These are phyloP conservation scores for Cordyceps farinosa DNA, from an alignment of 2,329 filamentous ascomycete species.

Conservation along the genomic window DNA sequence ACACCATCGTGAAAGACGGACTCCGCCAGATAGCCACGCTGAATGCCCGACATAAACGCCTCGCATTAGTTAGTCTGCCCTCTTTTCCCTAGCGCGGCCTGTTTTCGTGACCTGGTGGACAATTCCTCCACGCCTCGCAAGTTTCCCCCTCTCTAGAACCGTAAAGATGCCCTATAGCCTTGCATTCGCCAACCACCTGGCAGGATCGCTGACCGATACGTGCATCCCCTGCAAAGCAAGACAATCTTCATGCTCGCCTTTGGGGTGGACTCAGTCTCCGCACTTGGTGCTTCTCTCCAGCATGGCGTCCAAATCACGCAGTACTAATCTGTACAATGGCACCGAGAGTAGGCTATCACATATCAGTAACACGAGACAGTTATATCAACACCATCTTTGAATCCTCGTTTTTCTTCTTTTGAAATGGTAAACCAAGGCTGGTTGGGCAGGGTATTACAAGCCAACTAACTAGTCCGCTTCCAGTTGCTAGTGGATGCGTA, in stretches of 20 bases:
- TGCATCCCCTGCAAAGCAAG: not conserved
- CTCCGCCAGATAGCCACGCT: constrained; percentile 14
- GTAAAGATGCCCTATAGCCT: constrained; percentile 1
- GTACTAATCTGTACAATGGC: not conserved
- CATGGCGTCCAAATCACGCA: constrained; percentile 4
- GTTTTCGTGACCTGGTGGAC: constrained; percentile 11
- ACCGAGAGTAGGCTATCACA: not conserved
- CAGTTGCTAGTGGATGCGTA: constrained; percentile 1
- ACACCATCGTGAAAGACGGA: not conserved
- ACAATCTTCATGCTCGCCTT: not conserved
- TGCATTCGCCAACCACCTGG: not conserved
- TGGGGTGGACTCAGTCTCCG: not conserved
- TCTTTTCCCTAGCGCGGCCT: constrained; percentile 14
- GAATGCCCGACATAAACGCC: constrained; percentile 18
- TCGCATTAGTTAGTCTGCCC: constrained; percentile 12
- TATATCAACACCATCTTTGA: not conserved
- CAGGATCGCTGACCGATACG: not conserved
- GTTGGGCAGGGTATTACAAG: not conserved
- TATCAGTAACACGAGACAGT: not conserved
- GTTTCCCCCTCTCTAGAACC: not conserved
- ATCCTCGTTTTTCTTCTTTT: not conserved
- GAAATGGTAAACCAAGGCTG: not conserved
- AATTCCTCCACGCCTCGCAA: not conserved
- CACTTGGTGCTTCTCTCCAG: not conserved
- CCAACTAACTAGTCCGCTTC: not conserved